These are phyloP conservation scores for Candida nemodendra DNA, from an alignment of 805 yeast genomes.

Conservation along the genomic window DNA sequence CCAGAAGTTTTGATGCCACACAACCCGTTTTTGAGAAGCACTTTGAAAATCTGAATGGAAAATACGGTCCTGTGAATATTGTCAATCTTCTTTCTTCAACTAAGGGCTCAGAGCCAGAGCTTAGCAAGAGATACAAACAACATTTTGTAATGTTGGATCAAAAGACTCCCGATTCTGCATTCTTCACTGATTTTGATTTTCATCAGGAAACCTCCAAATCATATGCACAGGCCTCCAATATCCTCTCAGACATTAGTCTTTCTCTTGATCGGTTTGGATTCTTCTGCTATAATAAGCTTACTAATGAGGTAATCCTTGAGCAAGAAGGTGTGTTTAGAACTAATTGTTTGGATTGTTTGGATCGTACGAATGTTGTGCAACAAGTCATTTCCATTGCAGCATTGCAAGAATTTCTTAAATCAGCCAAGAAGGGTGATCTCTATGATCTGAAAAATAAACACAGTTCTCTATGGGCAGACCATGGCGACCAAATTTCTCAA, in stretches of 20 bases:
- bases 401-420: conserved; percentile 51
- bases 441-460: conserved; percentile 68
- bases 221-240: conserved; percentile 75
- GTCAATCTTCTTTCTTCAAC: conserved; percentile 78
- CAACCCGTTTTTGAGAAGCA: conserved; percentile 87
- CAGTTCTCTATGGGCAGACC: conserved; percentile 94
- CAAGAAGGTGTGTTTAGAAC: conserved; percentile 92
- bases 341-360: conserved; percentile 93
- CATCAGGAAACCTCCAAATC: conserved; percentile 91
- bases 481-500: conserved; percentile 94
- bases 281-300: conserved; percentile 65
- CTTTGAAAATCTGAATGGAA: conserved; percentile 62
- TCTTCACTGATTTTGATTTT: conserved; percentile 85
- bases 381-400: conserved; percentile 78
- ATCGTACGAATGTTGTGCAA: conserved; percentile 86
- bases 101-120: conserved; percentile 72
- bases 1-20: conserved; percentile 88
- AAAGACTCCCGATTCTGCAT: conserved; percentile 39
- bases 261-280: conserved; percentile 80
- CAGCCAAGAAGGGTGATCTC: conserved; percentile 28
- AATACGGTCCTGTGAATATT: conserved; percentile 85
- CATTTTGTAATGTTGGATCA: conserved; percentile 48
- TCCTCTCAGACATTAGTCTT: conserved; percentile 61
- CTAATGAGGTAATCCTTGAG: conserved; percentile 56
- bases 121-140: conserved; percentile 62